Evolutionary conservation across 192 early-diverging fungal genomes (phyloP).

Genomic region (Coemansia sp.): DNA sequence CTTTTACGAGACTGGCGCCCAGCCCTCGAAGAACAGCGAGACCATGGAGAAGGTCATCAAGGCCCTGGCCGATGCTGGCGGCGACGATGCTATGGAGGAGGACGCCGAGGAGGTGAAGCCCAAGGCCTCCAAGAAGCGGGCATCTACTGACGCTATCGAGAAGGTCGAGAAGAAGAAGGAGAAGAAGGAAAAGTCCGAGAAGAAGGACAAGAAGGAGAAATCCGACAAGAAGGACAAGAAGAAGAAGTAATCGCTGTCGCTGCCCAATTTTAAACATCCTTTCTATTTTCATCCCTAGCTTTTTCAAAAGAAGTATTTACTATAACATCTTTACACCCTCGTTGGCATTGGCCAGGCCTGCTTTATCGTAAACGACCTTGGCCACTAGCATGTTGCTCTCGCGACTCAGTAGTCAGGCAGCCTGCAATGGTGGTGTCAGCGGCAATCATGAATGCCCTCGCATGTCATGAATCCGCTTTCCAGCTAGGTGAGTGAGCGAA

Average conservation of each 20-base stretch:
- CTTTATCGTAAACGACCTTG: too few relatives aligned
- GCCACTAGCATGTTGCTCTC: too few relatives aligned
- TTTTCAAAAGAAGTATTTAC: neutral
- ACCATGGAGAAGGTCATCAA: slow-evolving; percentile 86
- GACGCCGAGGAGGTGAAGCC: slow-evolving; percentile 13
- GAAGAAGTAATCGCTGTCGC: slow-evolving; percentile 21
- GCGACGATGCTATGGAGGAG: slow-evolving; percentile 55
- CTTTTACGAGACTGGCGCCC: slow-evolving; percentile 89
- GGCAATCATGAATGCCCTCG: too few relatives aligned
- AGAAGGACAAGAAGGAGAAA: slow-evolving; percentile 53
- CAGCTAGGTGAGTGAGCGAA: too few relatives aligned
- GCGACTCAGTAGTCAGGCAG: too few relatives aligned
- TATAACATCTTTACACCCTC: neutral
- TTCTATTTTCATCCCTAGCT: slow-evolving; percentile 8
- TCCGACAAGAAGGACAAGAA: slow-evolving; percentile 29
- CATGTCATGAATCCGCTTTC: too few relatives aligned
- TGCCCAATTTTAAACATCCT: neutral
- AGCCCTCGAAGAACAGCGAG: slow-evolving; percentile 87
- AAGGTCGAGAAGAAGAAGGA: slow-evolving; percentile 44
- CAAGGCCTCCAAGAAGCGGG: slow-evolving; percentile 51
- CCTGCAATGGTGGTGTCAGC: too few relatives aligned
- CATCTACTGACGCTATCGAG: slow-evolving; percentile 27
- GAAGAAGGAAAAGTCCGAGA: slow-evolving; percentile 42
- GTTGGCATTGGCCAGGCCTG: too few relatives aligned
- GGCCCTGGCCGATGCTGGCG: slow-evolving; percentile 62